These are phyloP conservation scores for Pichia manshurica DNA, from an alignment of 805 yeast genomes.

Conservation along the genomic window DNA sequence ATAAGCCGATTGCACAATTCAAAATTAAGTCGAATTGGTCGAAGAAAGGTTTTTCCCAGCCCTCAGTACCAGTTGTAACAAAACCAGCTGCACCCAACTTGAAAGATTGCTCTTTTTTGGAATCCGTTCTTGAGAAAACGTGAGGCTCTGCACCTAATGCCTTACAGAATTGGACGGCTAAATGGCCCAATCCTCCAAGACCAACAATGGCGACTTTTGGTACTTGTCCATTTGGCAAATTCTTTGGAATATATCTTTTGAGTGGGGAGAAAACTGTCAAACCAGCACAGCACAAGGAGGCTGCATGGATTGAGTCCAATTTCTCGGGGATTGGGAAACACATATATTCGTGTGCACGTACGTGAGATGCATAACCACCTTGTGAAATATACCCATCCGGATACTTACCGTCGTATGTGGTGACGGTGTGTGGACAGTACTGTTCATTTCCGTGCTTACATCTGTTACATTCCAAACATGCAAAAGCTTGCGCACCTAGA, in stretches of 20 bases:
- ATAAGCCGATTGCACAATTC: conserved; percentile 38
- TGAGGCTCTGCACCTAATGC: conserved; percentile 42
- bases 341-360: conserved; percentile 41
- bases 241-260: conserved; percentile 33
- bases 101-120: conserved; percentile 36
- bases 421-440: conserved; percentile 38
- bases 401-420: conserved; percentile 38
- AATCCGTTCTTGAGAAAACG: conserved; percentile 38
- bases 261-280: conserved; percentile 46
- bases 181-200: conserved; percentile 44
- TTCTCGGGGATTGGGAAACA: conserved; percentile 42
- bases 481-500: conserved; percentile 38
- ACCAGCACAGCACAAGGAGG: conserved; percentile 49
- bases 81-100: conserved; percentile 38
- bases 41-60: conserved; percentile 33
- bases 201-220: conserved; percentile 40
- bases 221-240: conserved; percentile 26
- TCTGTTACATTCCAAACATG: conserved; percentile 34
- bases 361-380: conserved; percentile 45
- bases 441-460: conserved; percentile 38
- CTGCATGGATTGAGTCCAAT: conserved; percentile 37
- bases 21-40: conserved; percentile 37
- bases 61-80: conserved; percentile 41
- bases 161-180: conserved; percentile 40
- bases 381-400: conserved; percentile 33